Base-by-base conservation (phyloP, 441 rosid genomes). In the Aleurites moluccanus region DNA sequence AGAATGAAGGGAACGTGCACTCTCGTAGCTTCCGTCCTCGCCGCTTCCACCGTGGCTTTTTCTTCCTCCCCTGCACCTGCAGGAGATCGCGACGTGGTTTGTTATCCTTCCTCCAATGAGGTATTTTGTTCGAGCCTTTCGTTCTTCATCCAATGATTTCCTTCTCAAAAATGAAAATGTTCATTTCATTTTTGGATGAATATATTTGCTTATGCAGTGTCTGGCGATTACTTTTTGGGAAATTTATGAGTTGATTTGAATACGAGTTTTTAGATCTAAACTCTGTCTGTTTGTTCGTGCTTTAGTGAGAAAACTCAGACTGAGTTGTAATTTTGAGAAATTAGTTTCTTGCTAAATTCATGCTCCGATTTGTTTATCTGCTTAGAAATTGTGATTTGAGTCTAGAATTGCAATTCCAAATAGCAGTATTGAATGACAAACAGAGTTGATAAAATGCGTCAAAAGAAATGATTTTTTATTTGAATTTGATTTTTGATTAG, bases 41-140 rank as follows among this genome's bases (percentile, higher is more conserved):
- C 91, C 44, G 88, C 92, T 28, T 88, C 97, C 67, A 83, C 90
- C 49, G 85, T 85, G 56, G 93, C 91, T 60, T 75, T 92, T 65
- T 67, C 83, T 62, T 42, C 90, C 49, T 77, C 91, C n/a, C 40
- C 40, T 38, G 40, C 40, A 38, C 60, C 83, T 25, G 40, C 78
- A 0, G 75, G 38, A 23, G 75, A 69, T 33, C 67, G 49, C 30
- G 75, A 63, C 73, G 9, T 42, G 50, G 74, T 76, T 61, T 14
- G 42, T 49, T 28, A 44, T 57, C 49, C 72, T 47, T 50, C 49
- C 64, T 69, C 77, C 23, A 52, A 2, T 38, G 73, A 80, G 92
- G 87, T 88, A 35, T 15, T 72, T 10, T 45, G 30, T 16, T 14
- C 15, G 64, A 50, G 44, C 44, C 40, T 38, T 38, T 6, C 0